A percentile compares a stretch with the other conserved stretches of the same genome.
Evolutionary conservation across 2,329 filamentous ascomycete genomes (phyloP).

Genomic region (Phoma sp.): DNA sequence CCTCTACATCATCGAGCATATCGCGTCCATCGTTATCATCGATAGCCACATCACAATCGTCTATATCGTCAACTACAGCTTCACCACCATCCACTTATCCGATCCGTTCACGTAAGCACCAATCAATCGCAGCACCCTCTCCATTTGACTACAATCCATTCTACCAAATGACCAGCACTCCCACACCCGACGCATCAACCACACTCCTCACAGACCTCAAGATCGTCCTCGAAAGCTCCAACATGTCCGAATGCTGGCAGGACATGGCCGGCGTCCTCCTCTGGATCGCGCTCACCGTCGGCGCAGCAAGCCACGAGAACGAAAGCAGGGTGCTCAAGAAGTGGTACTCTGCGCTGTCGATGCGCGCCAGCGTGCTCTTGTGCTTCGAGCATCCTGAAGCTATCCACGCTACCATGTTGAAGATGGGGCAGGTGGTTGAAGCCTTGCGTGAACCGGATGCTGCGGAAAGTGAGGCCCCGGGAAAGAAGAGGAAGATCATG

Average conservation of each 20-base stretch:
- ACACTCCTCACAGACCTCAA: slow-evolving; percentile 32
- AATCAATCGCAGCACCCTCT: neutral
- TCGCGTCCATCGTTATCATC: slow-evolving; percentile 18
- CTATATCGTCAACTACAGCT: neutral
- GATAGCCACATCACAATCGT: slow-evolving; percentile 9
- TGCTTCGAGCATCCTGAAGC: slow-evolving; percentile 47
- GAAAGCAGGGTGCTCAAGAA: slow-evolving; percentile 30
- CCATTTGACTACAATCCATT: neutral
- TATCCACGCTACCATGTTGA: slow-evolving; percentile 36
- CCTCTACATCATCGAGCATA: neutral
- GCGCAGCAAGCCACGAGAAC: slow-evolving; percentile 38
- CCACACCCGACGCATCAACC: neutral
- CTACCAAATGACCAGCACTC: neutral
- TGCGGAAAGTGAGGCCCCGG: neutral
- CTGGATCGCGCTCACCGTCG: slow-evolving; percentile 44
- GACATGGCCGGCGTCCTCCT: slow-evolving; percentile 49
- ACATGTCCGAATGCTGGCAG: slow-evolving; percentile 43
- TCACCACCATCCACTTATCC: neutral
- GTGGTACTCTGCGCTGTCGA: slow-evolving; percentile 42
- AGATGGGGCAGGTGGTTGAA: slow-evolving; percentile 36
- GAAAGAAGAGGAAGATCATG: slow-evolving; percentile 25
- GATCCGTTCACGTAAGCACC: neutral
- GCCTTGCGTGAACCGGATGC: slow-evolving; percentile 11
- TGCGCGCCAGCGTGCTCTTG: slow-evolving; percentile 42
- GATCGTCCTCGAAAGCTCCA: slow-evolving; percentile 35